phyloP scores from a whole-genome alignment of 1,139 yeast genomes.

The Scheffersomyces segobiensis region DNA sequence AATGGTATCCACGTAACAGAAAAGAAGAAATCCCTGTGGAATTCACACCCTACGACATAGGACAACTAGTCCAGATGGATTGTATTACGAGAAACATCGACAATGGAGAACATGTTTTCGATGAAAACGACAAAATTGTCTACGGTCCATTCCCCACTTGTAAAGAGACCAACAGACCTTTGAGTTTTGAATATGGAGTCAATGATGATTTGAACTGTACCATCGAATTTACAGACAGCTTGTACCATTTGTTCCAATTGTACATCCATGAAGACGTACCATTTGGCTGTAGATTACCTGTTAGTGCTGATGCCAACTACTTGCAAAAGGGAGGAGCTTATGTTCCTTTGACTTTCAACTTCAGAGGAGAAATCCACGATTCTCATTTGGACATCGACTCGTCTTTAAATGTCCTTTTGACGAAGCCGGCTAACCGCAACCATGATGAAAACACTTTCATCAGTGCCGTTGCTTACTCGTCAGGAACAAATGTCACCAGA shows the following conservation, averaged over 20 bases:
- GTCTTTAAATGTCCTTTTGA: conserved; percentile 54
- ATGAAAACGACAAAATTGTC: conserved; percentile 56
- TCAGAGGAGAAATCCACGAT: conserved; percentile 69
- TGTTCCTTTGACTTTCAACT: conserved; percentile 63
- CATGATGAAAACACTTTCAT: conserved; percentile 43
- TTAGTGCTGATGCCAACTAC: conserved; percentile 43
- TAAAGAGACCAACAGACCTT: conserved; percentile 62
- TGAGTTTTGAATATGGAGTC: conserved; percentile 52
- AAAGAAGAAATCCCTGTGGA: conserved; percentile 41
- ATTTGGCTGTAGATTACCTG: conserved; percentile 64
- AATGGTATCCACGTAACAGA: conserved; percentile 37
- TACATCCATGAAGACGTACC: conserved; percentile 80
- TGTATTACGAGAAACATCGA: conserved; percentile 72
- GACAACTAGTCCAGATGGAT: conserved; percentile 52
- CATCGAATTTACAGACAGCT: conserved; percentile 61
- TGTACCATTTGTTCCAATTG: conserved; percentile 70
- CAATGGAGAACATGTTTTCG: conserved; percentile 74
- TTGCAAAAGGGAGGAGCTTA: conserved; percentile 51
- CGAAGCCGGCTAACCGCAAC: conserved; percentile 32
- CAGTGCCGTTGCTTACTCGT: conserved; percentile 59
- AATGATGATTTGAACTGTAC: conserved; percentile 63
- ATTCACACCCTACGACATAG: conserved; percentile 37
- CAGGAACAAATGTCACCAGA: conserved; percentile 63
- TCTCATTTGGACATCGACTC: conserved; percentile 72
- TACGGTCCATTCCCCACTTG: conserved; percentile 64